Percentiles rank a stretch among this genome's conserved stretches.
Conservation (phyloP, 352 stramenopile genomes). For the Globisporangium echinulatum region DNA sequence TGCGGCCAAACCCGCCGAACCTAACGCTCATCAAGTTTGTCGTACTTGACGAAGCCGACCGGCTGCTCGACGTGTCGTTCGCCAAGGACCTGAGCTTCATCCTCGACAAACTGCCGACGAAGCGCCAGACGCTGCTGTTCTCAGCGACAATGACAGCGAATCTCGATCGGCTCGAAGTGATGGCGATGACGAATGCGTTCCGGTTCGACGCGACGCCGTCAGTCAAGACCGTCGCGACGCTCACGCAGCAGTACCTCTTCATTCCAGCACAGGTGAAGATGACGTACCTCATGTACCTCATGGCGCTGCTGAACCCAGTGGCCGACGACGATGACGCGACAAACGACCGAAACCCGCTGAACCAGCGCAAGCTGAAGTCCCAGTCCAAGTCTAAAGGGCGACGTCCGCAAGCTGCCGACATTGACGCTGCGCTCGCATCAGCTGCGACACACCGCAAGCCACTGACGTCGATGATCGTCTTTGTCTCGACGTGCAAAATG, state of each 20-base stretch:
- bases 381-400: too few species aligned
- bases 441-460: slow-evolving; percentile 20
- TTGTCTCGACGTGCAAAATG: slow-evolving; percentile 96
- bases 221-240: slow-evolving; percentile 86
- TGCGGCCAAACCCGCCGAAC: slow-evolving; percentile 98
- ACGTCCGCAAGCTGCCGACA: slow-evolving; percentile 6
- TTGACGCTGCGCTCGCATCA: slow-evolving; percentile 5
- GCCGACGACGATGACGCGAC: slow-evolving; percentile 43
- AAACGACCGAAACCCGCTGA: slow-evolving; percentile 25
- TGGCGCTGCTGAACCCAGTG: slow-evolving; percentile 50
- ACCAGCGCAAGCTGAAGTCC: slow-evolving; percentile 13
- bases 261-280: slow-evolving; percentile 96
- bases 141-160: slow-evolving; percentile 98
- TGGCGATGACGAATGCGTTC: slow-evolving; percentile 90
- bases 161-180: slow-evolving; percentile 94
- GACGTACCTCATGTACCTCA: slow-evolving; percentile 91
- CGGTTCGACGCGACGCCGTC: slow-evolving; percentile 71
- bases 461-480: slow-evolving; percentile 92
- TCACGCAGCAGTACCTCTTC: slow-evolving; percentile 98
- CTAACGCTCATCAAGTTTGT: slow-evolving; percentile 95
- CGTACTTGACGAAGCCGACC: slow-evolving; percentile 98
- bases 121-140: slow-evolving; percentile 98
- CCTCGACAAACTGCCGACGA: slow-evolving; percentile 62
- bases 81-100: slow-evolving; percentile 86
- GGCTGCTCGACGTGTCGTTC: slow-evolving; percentile 92